These are phyloP conservation scores for Eustoma russellianum DNA, from an alignment of 257 asterid species.

Conservation along the genomic window DNA sequence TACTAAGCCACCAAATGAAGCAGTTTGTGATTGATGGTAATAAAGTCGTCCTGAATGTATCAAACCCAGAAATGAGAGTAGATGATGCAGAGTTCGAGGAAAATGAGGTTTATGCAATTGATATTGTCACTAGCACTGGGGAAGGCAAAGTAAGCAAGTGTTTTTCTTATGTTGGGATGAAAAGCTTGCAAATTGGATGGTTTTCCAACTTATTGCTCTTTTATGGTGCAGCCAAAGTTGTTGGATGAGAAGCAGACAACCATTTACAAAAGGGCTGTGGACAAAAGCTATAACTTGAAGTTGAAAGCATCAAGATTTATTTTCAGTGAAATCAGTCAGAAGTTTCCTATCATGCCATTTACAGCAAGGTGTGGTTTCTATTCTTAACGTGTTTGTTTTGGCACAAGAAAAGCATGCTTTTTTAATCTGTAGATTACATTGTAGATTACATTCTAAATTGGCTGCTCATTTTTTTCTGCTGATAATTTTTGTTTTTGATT, in stretches of 20 bases:
- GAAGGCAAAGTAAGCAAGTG: constrained; percentile 85
- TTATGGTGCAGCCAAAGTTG: constrained; percentile 73
- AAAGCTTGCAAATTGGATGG: neutral
- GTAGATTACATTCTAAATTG: too few species aligned
- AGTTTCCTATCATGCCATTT: constrained; percentile 81
- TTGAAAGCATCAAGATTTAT: constrained; percentile 92
- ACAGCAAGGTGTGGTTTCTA: constrained; percentile 46
- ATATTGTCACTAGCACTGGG: constrained; percentile 86
- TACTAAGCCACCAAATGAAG: constrained; percentile 88
- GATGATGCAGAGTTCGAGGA: constrained; percentile 96
- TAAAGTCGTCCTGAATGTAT: constrained; percentile 68
- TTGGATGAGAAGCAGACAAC: constrained; percentile 96
- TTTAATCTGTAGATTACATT: too few species aligned
- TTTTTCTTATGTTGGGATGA: neutral
- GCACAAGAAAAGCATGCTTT: neutral
- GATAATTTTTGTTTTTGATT: constrained; percentile 9
- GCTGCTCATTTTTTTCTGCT: neutral
- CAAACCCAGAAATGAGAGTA: constrained; percentile 75
- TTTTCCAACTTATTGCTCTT: constrained; percentile 4
- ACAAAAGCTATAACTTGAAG: constrained; percentile 72
- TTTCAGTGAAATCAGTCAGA: constrained; percentile 85
- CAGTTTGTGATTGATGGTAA: constrained; percentile 93
- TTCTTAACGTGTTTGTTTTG: neutral
- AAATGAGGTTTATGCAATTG: constrained; percentile 72
- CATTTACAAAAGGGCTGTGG: constrained; percentile 87